A percentile compares a stretch with the other conserved stretches of the same genome.
Evolutionary conservation across 306 rosid genomes (phyloP).

Genomic region (Sphenostylis stenocarpa): DNA sequence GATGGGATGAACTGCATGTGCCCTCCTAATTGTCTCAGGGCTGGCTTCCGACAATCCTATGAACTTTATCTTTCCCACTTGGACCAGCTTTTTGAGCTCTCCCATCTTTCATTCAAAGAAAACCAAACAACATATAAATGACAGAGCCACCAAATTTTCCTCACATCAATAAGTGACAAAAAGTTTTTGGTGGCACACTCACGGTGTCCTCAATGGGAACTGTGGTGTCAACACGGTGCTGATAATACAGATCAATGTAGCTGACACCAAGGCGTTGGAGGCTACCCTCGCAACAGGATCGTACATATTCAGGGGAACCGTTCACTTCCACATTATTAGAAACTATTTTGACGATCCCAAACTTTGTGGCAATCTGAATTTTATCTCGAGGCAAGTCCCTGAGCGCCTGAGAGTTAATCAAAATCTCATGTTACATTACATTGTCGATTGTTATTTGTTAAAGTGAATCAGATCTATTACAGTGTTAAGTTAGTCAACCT

Average conservation of each 20-base stretch:
- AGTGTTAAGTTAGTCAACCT: slow-evolving; percentile 39
- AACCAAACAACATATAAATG: slow-evolving; percentile 1
- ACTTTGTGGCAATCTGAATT: slow-evolving; percentile 77
- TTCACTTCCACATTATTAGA: slow-evolving; percentile 36
- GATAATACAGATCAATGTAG: no score
- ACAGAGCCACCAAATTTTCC: not conserved
- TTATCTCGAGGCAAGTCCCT: slow-evolving; percentile 72
- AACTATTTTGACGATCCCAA: slow-evolving; percentile 56
- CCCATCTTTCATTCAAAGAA: slow-evolving; percentile 46
- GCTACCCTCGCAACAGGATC: slow-evolving; percentile 78
- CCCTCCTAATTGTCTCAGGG: slow-evolving; percentile 66
- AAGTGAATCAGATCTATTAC: no score
- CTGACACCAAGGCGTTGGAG: slow-evolving; percentile 70
- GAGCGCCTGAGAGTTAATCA: slow-evolving; percentile 50
- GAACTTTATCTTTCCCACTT: slow-evolving; percentile 67
- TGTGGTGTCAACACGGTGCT: slow-evolving; percentile 74
- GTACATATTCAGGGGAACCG: slow-evolving; percentile 79
- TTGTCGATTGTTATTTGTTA: not conserved
- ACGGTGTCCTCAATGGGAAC: slow-evolving; percentile 86
- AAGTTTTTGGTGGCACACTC: slow-evolving; percentile 25
- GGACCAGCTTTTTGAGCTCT: slow-evolving; percentile 61
- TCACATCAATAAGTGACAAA: not conserved
- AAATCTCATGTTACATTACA: not conserved
- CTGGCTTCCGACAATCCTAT: slow-evolving; percentile 78
- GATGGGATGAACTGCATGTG: slow-evolving; percentile 80